A percentile compares a stretch with the other conserved stretches of the same genome.
Evolutionary conservation across 2,329 filamentous ascomycete genomes (phyloP).

Genomic region (Colletotrichum limetticola): DNA sequence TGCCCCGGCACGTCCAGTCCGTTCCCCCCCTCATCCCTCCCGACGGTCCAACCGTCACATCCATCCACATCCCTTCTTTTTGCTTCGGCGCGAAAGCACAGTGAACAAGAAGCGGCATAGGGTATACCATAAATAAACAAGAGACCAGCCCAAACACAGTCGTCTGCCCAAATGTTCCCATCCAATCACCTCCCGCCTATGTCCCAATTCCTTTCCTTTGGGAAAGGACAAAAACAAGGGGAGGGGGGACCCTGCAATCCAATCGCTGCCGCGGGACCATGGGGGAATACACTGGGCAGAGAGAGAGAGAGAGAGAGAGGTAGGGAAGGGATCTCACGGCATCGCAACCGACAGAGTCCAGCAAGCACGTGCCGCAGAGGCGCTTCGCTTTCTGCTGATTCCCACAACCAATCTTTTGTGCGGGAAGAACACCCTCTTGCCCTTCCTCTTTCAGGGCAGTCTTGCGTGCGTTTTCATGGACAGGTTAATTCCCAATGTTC

Average conservation of each 20-base stretch:
- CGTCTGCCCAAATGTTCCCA: neutral
- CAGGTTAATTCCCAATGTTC: neutral
- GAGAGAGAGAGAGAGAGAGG: too few species aligned
- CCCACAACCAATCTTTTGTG: constrained; percentile 5
- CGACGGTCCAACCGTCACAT: neutral
- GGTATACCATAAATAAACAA: constrained; percentile 10
- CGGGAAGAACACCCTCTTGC: neutral
- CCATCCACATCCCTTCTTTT: constrained; percentile 7
- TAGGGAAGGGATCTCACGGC: neutral
- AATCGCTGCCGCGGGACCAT: constrained; percentile 14
- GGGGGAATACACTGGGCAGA: too few species aligned
- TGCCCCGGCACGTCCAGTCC: constrained; percentile 28
- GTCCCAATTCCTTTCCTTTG: neutral
- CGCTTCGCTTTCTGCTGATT: neutral
- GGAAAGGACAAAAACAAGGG: neutral
- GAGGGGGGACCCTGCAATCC: neutral
- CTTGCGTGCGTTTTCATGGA: neutral
- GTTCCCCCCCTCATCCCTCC: constrained; percentile 4
- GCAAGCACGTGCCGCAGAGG: constrained; percentile 22
- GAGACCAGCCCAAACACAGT: neutral
- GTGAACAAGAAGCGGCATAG: neutral
- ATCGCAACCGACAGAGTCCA: neutral
- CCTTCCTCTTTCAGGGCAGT: neutral
- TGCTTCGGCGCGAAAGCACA: neutral
- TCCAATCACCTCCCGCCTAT: neutral